Base-by-base conservation (phyloP, 1,284 basidiomycete species). In the Trichosporon faecale region DNA sequence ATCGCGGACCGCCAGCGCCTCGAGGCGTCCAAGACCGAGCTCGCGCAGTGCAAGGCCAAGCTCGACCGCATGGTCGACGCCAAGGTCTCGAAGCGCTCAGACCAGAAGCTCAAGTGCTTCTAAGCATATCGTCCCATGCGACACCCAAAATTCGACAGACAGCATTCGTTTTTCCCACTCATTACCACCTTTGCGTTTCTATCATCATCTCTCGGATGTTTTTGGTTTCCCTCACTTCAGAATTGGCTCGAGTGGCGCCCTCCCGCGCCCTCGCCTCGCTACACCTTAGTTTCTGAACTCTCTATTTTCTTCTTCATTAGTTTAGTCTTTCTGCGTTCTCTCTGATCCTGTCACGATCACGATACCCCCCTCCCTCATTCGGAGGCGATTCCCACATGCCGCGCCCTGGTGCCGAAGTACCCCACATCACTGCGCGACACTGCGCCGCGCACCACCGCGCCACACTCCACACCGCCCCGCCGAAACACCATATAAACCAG, bases 61-160 rank as follows among this genome's bases (percentile, higher is more conserved):
- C 67, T 81, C 67, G 80, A 82, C 55, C 73, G 78, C 71, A 76
- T 77, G 52, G 75, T 80, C n/a, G 80, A 82, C 60, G 70, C 69
- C 18, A 79, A 81, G 71, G 80, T 80, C 44, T 74, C 74, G 64
- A 79, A 80, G 74, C 78, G 76, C 69, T 70, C 74, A 21, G 73
- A 74, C 61, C 72, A 75, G 66, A 76, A 78, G 70, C 74, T 82
- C 70, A 82, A 80, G 75, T 75, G 73, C 71, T 75, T 76, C 74
- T 74, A 67, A 75, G 64, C 55, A 1, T 12, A n/a, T n/a, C n/a
- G n/a, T n/a, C 14, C 35, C 14, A 12, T 16, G 35, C 35, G 29
- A n/a, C 49, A 31, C 14, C 29, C 57, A 61, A 61, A 61, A 61
- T 29, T 31, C 57, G 55, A 60, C 9, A 12, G 25, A 16, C 14